Percentiles rank a stretch among this genome's conserved stretches.
phyloP scores from a whole-genome alignment of 2,329 filamentous ascomycete genomes.

The Thermoascus crustaceus region DNA sequence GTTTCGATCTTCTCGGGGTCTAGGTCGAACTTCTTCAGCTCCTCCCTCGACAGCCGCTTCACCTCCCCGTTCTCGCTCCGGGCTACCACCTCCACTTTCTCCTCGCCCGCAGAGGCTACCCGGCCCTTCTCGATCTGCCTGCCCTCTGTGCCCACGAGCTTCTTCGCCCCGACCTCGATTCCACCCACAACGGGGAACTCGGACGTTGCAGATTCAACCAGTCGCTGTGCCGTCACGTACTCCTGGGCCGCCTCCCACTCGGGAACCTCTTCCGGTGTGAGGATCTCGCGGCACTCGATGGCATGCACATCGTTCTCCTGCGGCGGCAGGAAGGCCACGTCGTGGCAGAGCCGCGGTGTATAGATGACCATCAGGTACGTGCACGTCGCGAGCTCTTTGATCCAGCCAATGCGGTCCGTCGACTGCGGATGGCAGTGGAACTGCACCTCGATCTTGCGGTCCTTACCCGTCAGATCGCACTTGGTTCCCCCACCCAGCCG shows the following conservation, averaged over 20 bases:
- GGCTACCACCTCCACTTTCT: conserved; percentile 42
- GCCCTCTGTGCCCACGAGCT: conserved; percentile 48
- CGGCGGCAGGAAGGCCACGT: conserved; percentile 77
- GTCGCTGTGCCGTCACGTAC: conserved; percentile 22
- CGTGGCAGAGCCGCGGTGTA: conserved; percentile 78
- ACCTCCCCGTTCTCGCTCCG: conserved; percentile 55
- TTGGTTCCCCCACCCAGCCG: conserved; percentile 68
- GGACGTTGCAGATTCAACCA: conserved; percentile 23
- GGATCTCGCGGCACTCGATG: conserved; percentile 67
- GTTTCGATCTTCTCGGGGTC: conserved; percentile 60
- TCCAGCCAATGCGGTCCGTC: conserved; percentile 73
- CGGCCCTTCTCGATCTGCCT: conserved; percentile 50
- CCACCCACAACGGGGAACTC: conserved; percentile 45
- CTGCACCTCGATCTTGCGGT: conserved; percentile 73
- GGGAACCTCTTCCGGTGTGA: conserved; percentile 47
- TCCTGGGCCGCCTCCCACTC: conserved; percentile 38
- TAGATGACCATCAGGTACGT: conserved; percentile 90
- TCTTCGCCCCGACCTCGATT: conserved; percentile 51
- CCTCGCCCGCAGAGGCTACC: conserved; percentile 45
- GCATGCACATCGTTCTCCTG: conserved; percentile 66
- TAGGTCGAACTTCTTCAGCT: conserved; percentile 61
- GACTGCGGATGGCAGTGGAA: conserved; percentile 71
- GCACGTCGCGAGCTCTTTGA: conserved; percentile 87
- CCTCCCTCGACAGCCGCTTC: conserved; percentile 54
- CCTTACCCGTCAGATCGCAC: conserved; percentile 76